Evolutionary conservation across 352 stramenopile species (phyloP).

Genomic region (Pythium biforme): DNA sequence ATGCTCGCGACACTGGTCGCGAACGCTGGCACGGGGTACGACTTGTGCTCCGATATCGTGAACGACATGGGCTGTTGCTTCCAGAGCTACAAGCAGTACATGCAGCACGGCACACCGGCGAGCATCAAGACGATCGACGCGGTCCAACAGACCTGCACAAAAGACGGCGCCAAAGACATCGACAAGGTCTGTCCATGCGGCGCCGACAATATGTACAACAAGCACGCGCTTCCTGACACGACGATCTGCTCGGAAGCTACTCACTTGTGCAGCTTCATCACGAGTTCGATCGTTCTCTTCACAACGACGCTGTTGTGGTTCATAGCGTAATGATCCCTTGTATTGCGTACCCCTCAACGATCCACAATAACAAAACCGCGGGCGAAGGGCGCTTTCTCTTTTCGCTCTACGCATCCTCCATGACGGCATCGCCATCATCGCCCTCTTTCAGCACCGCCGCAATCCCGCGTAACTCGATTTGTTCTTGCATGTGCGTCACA

Average conservation of each 20-base stretch:
- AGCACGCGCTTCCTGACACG: slow-evolving; percentile 50
- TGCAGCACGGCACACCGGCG: slow-evolving; percentile 54
- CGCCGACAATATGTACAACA: slow-evolving; percentile 45
- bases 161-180: slow-evolving; percentile 37
- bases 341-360: slow-evolving; percentile 16
- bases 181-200: slow-evolving; percentile 53
- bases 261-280: background rate
- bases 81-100: slow-evolving; percentile 80
- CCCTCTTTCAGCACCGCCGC: slow-evolving; percentile 45
- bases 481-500: slow-evolving; percentile 60
- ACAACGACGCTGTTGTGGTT: slow-evolving; percentile 19
- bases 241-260: slow-evolving; percentile 54
- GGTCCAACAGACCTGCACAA: slow-evolving; percentile 49
- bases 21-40: slow-evolving; percentile 48
- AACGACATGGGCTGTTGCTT: slow-evolving; percentile 77
- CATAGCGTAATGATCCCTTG: background rate
- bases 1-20: slow-evolving; percentile 51
- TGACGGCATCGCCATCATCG: slow-evolving; percentile 41
- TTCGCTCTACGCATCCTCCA: slow-evolving; percentile 40
- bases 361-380: background rate
- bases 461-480: slow-evolving; percentile 44
- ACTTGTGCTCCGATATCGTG: slow-evolving; percentile 73
- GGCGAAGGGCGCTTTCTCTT: background rate
- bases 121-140: slow-evolving; percentile 48
- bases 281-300: background rate